Conservation (phyloP, 2,329 filamentous ascomycete genomes). For the Aspergillus calidoustus region DNA sequence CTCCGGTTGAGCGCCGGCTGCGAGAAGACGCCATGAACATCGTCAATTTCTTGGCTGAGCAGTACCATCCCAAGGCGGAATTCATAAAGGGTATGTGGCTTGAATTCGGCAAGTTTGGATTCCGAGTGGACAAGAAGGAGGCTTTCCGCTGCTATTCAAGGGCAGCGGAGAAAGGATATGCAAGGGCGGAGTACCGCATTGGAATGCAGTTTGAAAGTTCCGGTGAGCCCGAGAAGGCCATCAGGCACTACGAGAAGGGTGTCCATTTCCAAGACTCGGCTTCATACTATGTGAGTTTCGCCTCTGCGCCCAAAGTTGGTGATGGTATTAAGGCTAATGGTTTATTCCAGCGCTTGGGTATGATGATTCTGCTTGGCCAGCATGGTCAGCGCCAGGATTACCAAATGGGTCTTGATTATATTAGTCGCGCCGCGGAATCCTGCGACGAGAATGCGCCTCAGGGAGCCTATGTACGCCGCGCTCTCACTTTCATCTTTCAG, state of each 20-base stretch:
- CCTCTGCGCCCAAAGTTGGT: too few species aligned
- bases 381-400: slow-evolving; percentile 87
- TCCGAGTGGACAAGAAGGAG: slow-evolving; percentile 89
- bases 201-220: slow-evolving; percentile 98
- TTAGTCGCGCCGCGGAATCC: slow-evolving; percentile 78
- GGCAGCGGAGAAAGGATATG: slow-evolving; percentile 84
- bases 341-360: slow-evolving; percentile 74
- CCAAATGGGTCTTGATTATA: slow-evolving; percentile 75
- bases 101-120: slow-evolving; percentile 95
- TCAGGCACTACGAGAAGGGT: slow-evolving; percentile 86
- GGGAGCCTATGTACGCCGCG: slow-evolving; percentile 72
- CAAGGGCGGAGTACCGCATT: slow-evolving; percentile 91
- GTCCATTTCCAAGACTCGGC: slow-evolving; percentile 83
- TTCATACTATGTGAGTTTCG: slow-evolving; percentile 64
- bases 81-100: slow-evolving; percentile 97
- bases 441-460: slow-evolving; percentile 97
- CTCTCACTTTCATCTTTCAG: neutral
- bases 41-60: slow-evolving; percentile 84
- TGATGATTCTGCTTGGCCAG: slow-evolving; percentile 96
- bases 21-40: slow-evolving; percentile 89
- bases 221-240: slow-evolving; percentile 87
- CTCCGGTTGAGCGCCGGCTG: slow-evolving; percentile 85
- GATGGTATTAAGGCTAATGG: slow-evolving; percentile 19
- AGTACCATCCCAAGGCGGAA: slow-evolving; percentile 89
- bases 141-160: slow-evolving; percentile 85